Conservation (phyloP, 768 basidiomycete genomes). For the button mushroom (Agaricus bisporus) region DNA sequence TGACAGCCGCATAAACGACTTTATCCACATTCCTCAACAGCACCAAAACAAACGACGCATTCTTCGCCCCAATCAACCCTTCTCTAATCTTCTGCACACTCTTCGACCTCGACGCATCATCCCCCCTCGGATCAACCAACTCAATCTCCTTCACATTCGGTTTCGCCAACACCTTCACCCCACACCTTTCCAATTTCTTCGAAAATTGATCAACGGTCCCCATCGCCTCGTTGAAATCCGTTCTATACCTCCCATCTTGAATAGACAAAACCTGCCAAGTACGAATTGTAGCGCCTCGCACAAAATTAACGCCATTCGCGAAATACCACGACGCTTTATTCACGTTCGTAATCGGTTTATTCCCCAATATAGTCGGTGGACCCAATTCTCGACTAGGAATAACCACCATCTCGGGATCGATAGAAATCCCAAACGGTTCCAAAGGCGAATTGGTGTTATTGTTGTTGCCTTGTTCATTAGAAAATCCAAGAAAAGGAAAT, state of each 20-base stretch:
- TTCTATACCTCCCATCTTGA: constrained; percentile 31
- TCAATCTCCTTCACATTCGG: constrained; percentile 35
- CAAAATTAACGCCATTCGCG: constrained; percentile 57
- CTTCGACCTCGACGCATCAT: constrained; percentile 29
- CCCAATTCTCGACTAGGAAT: constrained; percentile 62
- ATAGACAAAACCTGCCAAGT: constrained; percentile 69
- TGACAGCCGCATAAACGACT: constrained; percentile 76
- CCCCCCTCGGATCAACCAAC: constrained; percentile 17
- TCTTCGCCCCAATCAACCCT: constrained; percentile 27
- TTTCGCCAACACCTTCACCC: constrained; percentile 41
- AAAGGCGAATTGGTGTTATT: constrained; percentile 35
- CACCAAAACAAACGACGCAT: constrained; percentile 65
- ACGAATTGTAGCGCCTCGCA: constrained; percentile 40
- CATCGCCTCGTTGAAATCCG: constrained; percentile 36
- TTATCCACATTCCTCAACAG: constrained; percentile 64
- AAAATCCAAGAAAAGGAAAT: constrained; percentile 46
- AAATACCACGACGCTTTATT: constrained; percentile 75
- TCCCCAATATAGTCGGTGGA: constrained; percentile 38
- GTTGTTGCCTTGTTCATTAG: constrained; percentile 3
- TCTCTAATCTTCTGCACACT: constrained; percentile 37
- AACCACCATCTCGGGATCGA: constrained; percentile 53
- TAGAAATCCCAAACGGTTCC: constrained; percentile 50
- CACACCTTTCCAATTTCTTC: constrained; percentile 49
- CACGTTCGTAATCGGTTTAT: constrained; percentile 38
- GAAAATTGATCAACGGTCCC: constrained; percentile 47